Base-by-base conservation (phyloP, 2,329 filamentous ascomycete genomes). In the Pestalotiopsis sp. region DNA sequence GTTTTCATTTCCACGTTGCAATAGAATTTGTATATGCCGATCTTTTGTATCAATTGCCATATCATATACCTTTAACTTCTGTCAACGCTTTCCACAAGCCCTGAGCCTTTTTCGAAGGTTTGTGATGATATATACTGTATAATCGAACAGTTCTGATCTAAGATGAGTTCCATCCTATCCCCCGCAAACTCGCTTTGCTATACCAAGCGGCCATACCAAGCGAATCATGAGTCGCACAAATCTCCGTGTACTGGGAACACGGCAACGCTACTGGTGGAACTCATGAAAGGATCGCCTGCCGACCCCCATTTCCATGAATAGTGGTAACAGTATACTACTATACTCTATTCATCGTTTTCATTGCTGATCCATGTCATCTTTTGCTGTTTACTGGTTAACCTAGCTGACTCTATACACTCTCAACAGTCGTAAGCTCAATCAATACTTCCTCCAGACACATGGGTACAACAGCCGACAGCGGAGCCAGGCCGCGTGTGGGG, bases 191-290 rank as follows among this genome's bases (percentile, higher is more conserved):
- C 57, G 12, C 23, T 7, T 7, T 6, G 25, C 11, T 36, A 13
- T 2, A 27, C 2, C 17, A 59, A 27, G 23, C 57, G 57, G 25
- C 11, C n/a, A 13, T 2, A 27, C 2, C 17, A 59, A 27, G 23
- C 57, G 57, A 59, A 59, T 59, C 57, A 59, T 59, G 57, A 59
- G 57, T 27, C 57, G 25, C 57, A 59, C 23, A 59, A 52, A 58
- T 58, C 25, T 23, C 56, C 20, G 56, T 58, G 25, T 58, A 27
- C 14, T 36, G 13, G 14, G 23, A 13, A 20, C 23, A 17, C 14
- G 20, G 20, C 12, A 27, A 59, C 23, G 20, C 57, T 59, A 59
- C 57, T 59, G 57, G 57, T 59, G 57, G 57, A 59, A 59, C 25
- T 36, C 23, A 14, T 17, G 27, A 27, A 17, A 27, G 14, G 23